Base-by-base conservation (phyloP, 2,329 filamentous ascomycete genomes). In the Didymella lethalis region DNA sequence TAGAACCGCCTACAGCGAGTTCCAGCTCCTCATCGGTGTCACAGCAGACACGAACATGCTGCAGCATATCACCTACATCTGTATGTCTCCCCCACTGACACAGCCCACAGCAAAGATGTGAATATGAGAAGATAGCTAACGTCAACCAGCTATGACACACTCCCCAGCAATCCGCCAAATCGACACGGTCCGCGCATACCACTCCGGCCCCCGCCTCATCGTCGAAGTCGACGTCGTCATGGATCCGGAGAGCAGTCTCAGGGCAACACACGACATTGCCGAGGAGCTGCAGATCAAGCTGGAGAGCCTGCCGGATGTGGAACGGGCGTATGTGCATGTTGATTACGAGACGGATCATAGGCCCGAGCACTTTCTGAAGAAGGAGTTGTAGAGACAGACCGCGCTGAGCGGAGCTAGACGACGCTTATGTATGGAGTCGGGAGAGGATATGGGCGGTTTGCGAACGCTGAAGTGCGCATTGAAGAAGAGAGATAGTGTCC, bases 141-240 rank as follows among this genome's bases (percentile, higher is more conserved):
- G 3, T 3, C 6, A 12, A 16, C 11, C 59, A 84, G 84, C 86
- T 38, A 88, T 98, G 81, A 98, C 94, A 8, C 95, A 98, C 80
- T 93, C 91, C 32, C 86, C 90, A 0, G 66, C 61, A 36, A 92
- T 99, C 73, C 84, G 83, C 54, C 91, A 92, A 69, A 96, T 99
- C 75, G 95, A 99, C 77, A 99, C 95, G 1, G 95, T 98, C 3
- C 88, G 95, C 50, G 92, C 93, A 0, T 98, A 97, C 79, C 93
- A 97, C 78, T 92, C 89, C 7, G 94, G 94, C 0, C 87, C 93
- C 0, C 86, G 94, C 20, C 86, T 97, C 45, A 93, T 98, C 65
- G 93, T 96, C 66, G 95, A 99, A 81, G 92, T 98, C 36, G 95
- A 99, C 74, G 88, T 98, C 54, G 94, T 98, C 70, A 97, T 98